Evolutionary conservation across 495 filamentous ascomycete species (phyloP).

Genomic region (Halenospora varia): DNA sequence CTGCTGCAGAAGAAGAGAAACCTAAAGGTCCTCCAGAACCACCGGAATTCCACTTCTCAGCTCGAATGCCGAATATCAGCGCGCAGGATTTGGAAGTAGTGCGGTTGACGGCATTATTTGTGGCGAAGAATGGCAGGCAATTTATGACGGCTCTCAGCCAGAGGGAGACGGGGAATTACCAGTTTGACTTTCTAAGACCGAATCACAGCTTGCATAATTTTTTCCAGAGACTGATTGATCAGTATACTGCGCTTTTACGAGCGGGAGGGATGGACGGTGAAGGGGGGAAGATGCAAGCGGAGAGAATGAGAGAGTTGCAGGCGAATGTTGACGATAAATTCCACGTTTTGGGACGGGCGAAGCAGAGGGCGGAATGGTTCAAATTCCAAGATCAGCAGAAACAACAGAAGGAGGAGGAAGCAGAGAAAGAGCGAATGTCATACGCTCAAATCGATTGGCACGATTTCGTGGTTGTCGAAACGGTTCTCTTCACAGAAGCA

Average conservation of each 20-base stretch:
- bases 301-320: constrained; percentile 69
- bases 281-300: constrained; percentile 60
- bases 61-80: constrained; percentile 95
- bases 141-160: constrained; percentile 88
- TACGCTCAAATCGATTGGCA: constrained; percentile 97
- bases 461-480: constrained; percentile 94
- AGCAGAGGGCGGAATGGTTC: constrained; percentile 79
- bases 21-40: constrained; percentile 82
- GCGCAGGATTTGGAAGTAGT: constrained; percentile 94
- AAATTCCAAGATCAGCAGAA: constrained; percentile 84
- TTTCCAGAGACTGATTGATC: constrained; percentile 86
- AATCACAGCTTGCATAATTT: constrained; percentile 95
- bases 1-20: constrained; percentile 53
- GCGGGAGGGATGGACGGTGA: constrained; percentile 65
- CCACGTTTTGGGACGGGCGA: constrained; percentile 74
- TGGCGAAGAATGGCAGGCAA: constrained; percentile 83
- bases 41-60: constrained; percentile 89
- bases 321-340: constrained; percentile 76
- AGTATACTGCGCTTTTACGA: constrained; percentile 81
- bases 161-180: constrained; percentile 84
- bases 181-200: constrained; percentile 95
- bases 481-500: constrained; percentile 84
- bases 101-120: constrained; percentile 81
- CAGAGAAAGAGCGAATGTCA: constrained; percentile 76
- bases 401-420: constrained; percentile 81